Evolutionary conservation across 345 rosid species (phyloP), one percentile per base, ranked within the genome.

Genomic region (Hibiscus syriacus): DNA sequence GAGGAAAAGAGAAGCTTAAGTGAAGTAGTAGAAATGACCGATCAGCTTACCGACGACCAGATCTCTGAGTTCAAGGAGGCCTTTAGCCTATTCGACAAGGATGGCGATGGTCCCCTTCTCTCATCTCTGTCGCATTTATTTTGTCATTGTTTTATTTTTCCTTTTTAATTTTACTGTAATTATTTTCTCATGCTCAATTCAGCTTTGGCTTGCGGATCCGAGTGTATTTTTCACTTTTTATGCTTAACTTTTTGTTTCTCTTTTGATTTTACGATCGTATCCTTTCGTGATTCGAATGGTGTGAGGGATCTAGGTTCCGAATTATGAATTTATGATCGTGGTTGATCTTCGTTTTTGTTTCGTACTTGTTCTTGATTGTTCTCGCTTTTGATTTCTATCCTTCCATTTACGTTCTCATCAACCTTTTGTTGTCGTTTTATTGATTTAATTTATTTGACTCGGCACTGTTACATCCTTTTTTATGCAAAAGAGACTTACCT

Each of bases 61-160:
- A 41, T 41, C 11, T 41, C 46, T 41, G 46, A 41, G 46, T 41
- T 41, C 46, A 41, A 41, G 46, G 46, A 41, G 16, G 46, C 46
- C 46, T 41, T 41, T 41, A 13, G 16, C n/a, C 46, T 41, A 10
- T 41, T 41, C 46, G 46, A 41, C 46, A 41, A 41, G 46, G 46
- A 68, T 9, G 72, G 72, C 55, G 72, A 68, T 55, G 72, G 72
- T 68, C 43, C 49, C n/a, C 12, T 56, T 43, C 29, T 41, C 72
- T 68, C 12, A 22, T 41, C 23, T 11, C 46, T 41, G 16, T 41
- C 3, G 4, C 22, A 13, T 3, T 19, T 34, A 6, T 0, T 38
- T 13, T 10, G 20, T 39, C 0, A 3, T 55, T 41, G 45, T 9
- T 4, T 55, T n/a, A n/a, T n/a, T 26, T 23, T 26, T 43, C 9